Evolutionary conservation across 176 grass and related monocot species (phyloP).

Genomic region (Carex parvula): DNA sequence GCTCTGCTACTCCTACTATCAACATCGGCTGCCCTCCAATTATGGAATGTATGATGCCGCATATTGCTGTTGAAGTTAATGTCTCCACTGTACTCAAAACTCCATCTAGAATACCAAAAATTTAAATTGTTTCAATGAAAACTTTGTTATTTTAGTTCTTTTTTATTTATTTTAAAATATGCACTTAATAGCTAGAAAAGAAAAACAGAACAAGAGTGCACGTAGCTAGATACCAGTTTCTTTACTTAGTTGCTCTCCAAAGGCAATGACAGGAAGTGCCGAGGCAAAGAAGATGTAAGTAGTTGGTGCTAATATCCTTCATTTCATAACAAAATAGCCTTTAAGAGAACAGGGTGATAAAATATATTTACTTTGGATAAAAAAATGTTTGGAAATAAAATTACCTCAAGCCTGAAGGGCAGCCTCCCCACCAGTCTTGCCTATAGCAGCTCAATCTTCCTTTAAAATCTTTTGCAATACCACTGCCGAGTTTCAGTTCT

Average conservation of each 20-base stretch:
- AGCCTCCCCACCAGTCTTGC: slow-evolving; percentile 65
- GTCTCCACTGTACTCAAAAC: slow-evolving; percentile 74
- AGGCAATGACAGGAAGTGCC: slow-evolving; percentile 84
- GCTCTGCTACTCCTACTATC: slow-evolving; percentile 92
- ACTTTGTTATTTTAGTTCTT: neutral
- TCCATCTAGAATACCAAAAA: slow-evolving; percentile 44
- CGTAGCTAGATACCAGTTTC: slow-evolving; percentile 41
- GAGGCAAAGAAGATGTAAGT: slow-evolving; percentile 94
- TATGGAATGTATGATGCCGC: slow-evolving; percentile 80
- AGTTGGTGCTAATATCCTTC: slow-evolving; percentile 89
- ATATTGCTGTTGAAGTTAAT: slow-evolving; percentile 80
- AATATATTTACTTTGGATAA: neutral
- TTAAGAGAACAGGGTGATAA: neutral
- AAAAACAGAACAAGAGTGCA: neutral
- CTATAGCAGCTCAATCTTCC: slow-evolving; percentile 62
- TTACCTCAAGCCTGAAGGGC: slow-evolving; percentile 53
- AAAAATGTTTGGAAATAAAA: neutral
- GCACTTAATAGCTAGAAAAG: neutral
- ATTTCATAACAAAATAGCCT: slow-evolving; percentile 26
- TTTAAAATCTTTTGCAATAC: slow-evolving; percentile 58
- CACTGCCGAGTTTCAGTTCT: slow-evolving; percentile 36
- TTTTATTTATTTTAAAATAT: neutral
- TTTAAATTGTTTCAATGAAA: neutral
- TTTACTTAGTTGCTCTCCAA: slow-evolving; percentile 73
- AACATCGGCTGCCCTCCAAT: slow-evolving; percentile 82